Conservation (phyloP, 2,329 filamentous ascomycete genomes). For the Tolypocladium album region DNA sequence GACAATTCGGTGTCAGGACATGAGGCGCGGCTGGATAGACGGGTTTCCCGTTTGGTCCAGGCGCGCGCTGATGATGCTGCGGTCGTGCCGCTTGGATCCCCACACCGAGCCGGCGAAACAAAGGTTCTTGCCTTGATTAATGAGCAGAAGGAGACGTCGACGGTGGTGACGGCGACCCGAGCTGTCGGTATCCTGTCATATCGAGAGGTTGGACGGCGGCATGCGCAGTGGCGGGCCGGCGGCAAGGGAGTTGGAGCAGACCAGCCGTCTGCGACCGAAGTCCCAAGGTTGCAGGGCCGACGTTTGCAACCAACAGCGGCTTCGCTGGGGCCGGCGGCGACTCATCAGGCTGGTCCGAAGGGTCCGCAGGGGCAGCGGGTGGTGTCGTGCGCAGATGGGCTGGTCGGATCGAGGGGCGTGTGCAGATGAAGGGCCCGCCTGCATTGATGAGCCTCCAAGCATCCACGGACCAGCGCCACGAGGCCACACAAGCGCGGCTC, state of each 20-base stretch:
- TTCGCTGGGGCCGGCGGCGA: neutral
- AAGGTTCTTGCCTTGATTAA: slow-evolving; percentile 1
- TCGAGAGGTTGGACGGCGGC: neutral
- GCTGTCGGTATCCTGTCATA: slow-evolving; percentile 6
- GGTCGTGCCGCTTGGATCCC: neutral
- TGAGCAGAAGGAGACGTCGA: neutral
- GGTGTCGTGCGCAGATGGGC: neutral
- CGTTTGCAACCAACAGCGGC: neutral
- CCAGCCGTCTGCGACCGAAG: neutral
- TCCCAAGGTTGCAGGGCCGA: neutral
- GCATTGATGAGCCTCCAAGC: neutral
- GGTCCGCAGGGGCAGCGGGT: neutral
- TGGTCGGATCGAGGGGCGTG: neutral
- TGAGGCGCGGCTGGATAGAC: neutral
- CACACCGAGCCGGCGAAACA: neutral
- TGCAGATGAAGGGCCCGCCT: neutral
- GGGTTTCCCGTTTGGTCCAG: neutral
- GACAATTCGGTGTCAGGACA: neutral
- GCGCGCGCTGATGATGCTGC: neutral
- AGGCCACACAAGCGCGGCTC: neutral
- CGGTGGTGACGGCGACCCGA: slow-evolving; percentile 3
- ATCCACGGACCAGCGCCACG: neutral
- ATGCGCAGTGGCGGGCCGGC: neutral
- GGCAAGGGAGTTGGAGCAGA: neutral
- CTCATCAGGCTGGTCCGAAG: neutral